These are phyloP conservation scores for Alternaria alternata DNA, from an alignment of 2,329 filamentous ascomycete genomes.

Conservation along the genomic window DNA sequence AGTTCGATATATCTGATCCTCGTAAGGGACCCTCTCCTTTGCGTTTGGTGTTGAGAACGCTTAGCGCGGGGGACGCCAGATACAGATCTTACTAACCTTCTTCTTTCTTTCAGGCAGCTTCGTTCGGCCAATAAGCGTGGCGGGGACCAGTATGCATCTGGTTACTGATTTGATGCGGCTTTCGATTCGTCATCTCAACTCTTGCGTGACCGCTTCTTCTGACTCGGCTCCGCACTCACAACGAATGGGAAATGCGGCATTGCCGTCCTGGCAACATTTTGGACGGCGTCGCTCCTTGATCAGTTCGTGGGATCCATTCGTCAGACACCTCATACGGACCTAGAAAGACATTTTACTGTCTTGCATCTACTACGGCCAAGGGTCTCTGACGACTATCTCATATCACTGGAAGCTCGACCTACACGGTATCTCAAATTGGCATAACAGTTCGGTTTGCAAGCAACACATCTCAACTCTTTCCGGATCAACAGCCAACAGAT, in stretches of 20 bases:
- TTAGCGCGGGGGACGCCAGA: constrained; percentile 71
- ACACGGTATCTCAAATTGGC: constrained; percentile 36
- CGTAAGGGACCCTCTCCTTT: constrained; percentile 89
- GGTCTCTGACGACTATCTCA: constrained; percentile 38
- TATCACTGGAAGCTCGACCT: constrained; percentile 43
- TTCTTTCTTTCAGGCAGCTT: constrained; percentile 58
- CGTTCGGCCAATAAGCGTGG: constrained; percentile 62
- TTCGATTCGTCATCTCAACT: constrained; percentile 53
- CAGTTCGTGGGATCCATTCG: constrained; percentile 48
- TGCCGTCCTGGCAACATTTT: constrained; percentile 50
- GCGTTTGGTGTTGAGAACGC: constrained; percentile 82
- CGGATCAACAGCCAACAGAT: constrained; percentile 24
- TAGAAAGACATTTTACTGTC: constrained; percentile 38
- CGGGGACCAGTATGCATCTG: constrained; percentile 57
- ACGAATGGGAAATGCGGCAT: constrained; percentile 56
- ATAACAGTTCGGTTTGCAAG: constrained; percentile 31
- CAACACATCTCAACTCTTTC: constrained; percentile 27
- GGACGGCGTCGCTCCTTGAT: constrained; percentile 51
- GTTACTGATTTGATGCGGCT: constrained; percentile 58
- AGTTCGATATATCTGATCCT: constrained; percentile 81
- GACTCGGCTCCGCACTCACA: constrained; percentile 43
- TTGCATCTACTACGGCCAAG: constrained; percentile 35
- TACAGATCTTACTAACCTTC: constrained; percentile 58
- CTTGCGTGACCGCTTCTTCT: constrained; percentile 46
- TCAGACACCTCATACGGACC: constrained; percentile 45